Evolutionary conservation across 2,329 filamentous ascomycete species (phyloP).

Genomic region (Corynespora cassiicola): DNA sequence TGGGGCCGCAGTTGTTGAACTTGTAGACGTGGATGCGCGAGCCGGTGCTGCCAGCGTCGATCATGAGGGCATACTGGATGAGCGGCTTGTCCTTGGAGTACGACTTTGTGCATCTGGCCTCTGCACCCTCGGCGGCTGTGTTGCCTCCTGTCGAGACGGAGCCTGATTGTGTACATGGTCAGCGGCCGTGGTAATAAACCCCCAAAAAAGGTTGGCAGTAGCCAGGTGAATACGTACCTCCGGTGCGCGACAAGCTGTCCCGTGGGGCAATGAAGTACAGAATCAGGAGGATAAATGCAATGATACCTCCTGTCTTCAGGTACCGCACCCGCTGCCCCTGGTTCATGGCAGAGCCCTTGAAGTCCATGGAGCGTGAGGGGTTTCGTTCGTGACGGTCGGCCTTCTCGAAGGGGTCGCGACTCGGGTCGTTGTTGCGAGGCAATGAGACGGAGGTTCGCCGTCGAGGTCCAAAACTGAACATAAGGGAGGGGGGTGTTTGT

Average conservation of each 20-base stretch:
- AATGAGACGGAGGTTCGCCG: conserved; percentile 60
- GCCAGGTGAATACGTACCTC: conserved; percentile 28
- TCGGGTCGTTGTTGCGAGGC: conserved; percentile 45
- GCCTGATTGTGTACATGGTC: no score
- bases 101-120: conserved; percentile 79
- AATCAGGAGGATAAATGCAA: conserved; percentile 64
- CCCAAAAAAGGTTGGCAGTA: no score
- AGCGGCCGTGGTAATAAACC: conserved; percentile 1
- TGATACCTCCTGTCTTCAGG: conserved; percentile 67
- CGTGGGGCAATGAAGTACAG: conserved; percentile 62
- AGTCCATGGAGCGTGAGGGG: conserved; percentile 45
- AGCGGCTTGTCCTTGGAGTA: conserved; percentile 88
- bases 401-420: conserved; percentile 55
- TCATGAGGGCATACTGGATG: conserved; percentile 97
- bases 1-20: conserved; percentile 97
- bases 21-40: conserved; percentile 98
- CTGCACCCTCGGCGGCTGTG: conserved; percentile 63
- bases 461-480: conserved; percentile 62
- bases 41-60: conserved; percentile 96
- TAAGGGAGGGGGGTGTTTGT: conserved; percentile 49
- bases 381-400: conserved; percentile 49
- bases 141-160: conserved; percentile 44
- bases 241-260: conserved; percentile 31
- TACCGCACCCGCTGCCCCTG: conserved; percentile 67
- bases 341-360: conserved; percentile 61